Base-by-base conservation (phyloP, 257 asterid species). In the Craterostigma plantagineum region DNA sequence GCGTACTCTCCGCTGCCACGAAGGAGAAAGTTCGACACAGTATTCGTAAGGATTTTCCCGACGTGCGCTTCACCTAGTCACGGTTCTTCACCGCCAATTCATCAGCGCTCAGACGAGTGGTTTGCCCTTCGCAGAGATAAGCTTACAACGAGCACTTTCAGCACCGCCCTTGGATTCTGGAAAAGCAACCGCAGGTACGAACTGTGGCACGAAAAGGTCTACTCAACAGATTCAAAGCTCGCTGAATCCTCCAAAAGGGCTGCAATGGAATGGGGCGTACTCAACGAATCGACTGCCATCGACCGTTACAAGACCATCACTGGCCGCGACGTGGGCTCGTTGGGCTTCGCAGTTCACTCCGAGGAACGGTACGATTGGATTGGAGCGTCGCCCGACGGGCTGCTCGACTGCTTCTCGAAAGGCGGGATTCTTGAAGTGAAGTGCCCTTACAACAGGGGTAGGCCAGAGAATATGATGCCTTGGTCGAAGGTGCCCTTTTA, bases 231-330 rank as follows among this genome's bases (percentile, higher is more conserved):
- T 30, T 60, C 30, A 7, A 62, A 51, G 48, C 8, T 35, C 45
- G 11, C 47, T 0, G 81, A 62, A 36, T 57, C 53, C 38, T 6
- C 83, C 0, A 64, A 56, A 42, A 70, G 48, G 12, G 44, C 46
- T n/a, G 94, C 98, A 17, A 77, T 83, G 98, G 75, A 90, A 17
- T 83, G 98, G 98, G 94, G 98, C 12, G 91, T 79, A 44, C 70
- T 70, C 16, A 79, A 82, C 9, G 98, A 90, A 63, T 61, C 91
- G 13, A 69, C 45, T 2, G 95, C 98, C 17, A 77, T 90, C 53
- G 91, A 79, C 46, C 67, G 77, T 16, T 90, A 90, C 68, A 83
- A 75, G 49, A 83, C 66, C 79, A 90, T 90, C 41, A 83, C 95
- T 0, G 79, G 91, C 12, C 85, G 78, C 33, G 90, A 67, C 23